These are phyloP conservation scores for Sesbania bispinosa DNA, from an alignment of 306 rosid species.

Conservation along the genomic window DNA sequence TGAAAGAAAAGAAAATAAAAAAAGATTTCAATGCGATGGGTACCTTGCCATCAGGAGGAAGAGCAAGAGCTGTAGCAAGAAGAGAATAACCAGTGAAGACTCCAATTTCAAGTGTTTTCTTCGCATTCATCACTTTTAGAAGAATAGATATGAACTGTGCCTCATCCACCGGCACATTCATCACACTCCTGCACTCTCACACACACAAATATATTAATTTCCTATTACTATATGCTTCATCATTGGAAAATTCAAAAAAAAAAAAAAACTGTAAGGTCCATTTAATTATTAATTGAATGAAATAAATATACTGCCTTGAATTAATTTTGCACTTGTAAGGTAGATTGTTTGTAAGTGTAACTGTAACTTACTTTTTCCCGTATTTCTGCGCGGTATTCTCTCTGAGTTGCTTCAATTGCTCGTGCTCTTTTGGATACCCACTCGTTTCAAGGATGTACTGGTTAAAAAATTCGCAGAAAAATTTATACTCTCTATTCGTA, in stretches of 20 bases:
- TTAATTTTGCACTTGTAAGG: neutral
- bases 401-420: conserved; percentile 51
- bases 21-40: too few relatives aligned
- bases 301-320: neutral
- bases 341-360: neutral
- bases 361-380: neutral
- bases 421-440: conserved; percentile 46
- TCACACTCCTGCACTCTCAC: conserved; percentile 43
- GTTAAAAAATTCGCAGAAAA: neutral
- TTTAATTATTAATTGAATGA: neutral
- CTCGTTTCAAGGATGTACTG: conserved; percentile 50
- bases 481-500: too few relatives aligned
- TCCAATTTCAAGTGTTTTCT: too few relatives aligned
- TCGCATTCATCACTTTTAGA: conserved; percentile 47
- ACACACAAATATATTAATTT: neutral
- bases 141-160: conserved; percentile 48
- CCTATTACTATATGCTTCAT: neutral
- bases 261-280: too few relatives aligned
- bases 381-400: conserved; percentile 39
- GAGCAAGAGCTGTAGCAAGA: conserved; percentile 62
- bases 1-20: too few relatives aligned
- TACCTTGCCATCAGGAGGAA: conserved; percentile 50
- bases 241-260: too few relatives aligned
- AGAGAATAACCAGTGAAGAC: too few relatives aligned
- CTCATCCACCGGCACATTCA: conserved; percentile 55